These are phyloP conservation scores for Gnomoniopsis sp. DNA, from an alignment of 2,329 filamentous ascomycete species.

Conservation along the genomic window DNA sequence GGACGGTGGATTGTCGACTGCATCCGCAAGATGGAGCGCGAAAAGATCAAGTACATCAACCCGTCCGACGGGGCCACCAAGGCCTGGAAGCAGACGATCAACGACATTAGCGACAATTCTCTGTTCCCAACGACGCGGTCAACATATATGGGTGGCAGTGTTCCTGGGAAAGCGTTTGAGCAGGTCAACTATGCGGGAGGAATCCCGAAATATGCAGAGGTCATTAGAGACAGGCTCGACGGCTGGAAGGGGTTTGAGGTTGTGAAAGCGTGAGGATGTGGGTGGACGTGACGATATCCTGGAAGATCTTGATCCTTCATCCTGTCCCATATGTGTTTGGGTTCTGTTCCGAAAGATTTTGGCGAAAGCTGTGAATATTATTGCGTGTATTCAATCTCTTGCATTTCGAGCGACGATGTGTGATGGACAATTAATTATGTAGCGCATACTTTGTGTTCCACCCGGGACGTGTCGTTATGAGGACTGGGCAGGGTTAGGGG, in stretches of 20 bases:
- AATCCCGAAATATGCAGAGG: slow-evolving; percentile 29
- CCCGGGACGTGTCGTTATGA: too few relatives aligned
- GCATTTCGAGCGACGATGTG: too few relatives aligned
- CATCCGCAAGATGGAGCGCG: slow-evolving; percentile 43
- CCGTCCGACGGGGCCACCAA: slow-evolving; percentile 40
- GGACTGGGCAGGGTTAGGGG: too few relatives aligned
- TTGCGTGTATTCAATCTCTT: too few relatives aligned
- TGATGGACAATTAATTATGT: too few relatives aligned
- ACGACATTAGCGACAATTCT: slow-evolving; percentile 39
- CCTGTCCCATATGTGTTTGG: too few relatives aligned
- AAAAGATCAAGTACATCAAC: slow-evolving; percentile 47
- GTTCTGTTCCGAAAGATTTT: too few relatives aligned
- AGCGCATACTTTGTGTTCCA: too few relatives aligned
- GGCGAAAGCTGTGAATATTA: too few relatives aligned
- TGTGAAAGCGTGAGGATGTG: background rate
- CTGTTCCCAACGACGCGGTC: slow-evolving; percentile 46
- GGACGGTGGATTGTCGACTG: slow-evolving; percentile 51
- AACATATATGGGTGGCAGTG: slow-evolving; percentile 55
- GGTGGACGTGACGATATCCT: too few relatives aligned
- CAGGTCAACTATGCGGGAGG: slow-evolving; percentile 45
- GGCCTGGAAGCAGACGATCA: slow-evolving; percentile 47
- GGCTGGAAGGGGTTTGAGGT: slow-evolving; percentile 31
- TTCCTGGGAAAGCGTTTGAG: slow-evolving; percentile 51
- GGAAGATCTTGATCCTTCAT: too few relatives aligned
- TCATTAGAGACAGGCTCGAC: slow-evolving; percentile 31